Conservation (phyloP, 2,329 filamentous ascomycete genomes). For the Fusarium equiseti region DNA sequence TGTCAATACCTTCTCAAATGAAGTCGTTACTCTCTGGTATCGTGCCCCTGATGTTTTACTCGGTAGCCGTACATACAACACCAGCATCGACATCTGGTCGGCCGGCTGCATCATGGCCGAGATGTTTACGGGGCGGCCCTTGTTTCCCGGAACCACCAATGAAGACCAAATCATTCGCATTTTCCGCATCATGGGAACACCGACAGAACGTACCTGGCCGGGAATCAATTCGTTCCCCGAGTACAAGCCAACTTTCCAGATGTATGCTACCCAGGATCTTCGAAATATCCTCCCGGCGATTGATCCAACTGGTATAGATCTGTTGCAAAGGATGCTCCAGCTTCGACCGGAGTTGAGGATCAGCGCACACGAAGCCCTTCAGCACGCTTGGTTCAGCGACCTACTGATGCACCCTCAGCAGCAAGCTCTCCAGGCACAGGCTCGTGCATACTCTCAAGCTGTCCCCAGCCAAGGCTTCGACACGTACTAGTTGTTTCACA, state of each 20-base stretch:
- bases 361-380: slow-evolving; percentile 85
- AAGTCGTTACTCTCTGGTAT: slow-evolving; percentile 98
- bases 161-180: slow-evolving; percentile 98
- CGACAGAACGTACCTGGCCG: slow-evolving; percentile 94
- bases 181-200: slow-evolving; percentile 98
- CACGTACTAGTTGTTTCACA: slow-evolving; percentile 48
- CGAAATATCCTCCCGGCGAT: slow-evolving; percentile 89
- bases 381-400: slow-evolving; percentile 93
- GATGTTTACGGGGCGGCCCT: slow-evolving; percentile 95
- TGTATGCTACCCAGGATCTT: slow-evolving; percentile 93
- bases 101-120: slow-evolving; percentile 99
- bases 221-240: slow-evolving; percentile 96
- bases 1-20: slow-evolving; percentile 98
- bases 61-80: slow-evolving; percentile 96
- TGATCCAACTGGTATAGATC: slow-evolving; percentile 85
- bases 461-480: slow-evolving; percentile 56
- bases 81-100: slow-evolving; percentile 99
- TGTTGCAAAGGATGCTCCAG: slow-evolving; percentile 92
- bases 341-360: slow-evolving; percentile 91
- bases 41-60: slow-evolving; percentile 95
- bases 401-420: slow-evolving; percentile 68
- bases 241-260: slow-evolving; percentile 95
- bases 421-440: slow-evolving; percentile 58
- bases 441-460: slow-evolving; percentile 55
- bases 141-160: slow-evolving; percentile 98